These are phyloP conservation scores for Daldinia bambusicola DNA, from an alignment of 495 filamentous ascomycete species.

Conservation along the genomic window DNA sequence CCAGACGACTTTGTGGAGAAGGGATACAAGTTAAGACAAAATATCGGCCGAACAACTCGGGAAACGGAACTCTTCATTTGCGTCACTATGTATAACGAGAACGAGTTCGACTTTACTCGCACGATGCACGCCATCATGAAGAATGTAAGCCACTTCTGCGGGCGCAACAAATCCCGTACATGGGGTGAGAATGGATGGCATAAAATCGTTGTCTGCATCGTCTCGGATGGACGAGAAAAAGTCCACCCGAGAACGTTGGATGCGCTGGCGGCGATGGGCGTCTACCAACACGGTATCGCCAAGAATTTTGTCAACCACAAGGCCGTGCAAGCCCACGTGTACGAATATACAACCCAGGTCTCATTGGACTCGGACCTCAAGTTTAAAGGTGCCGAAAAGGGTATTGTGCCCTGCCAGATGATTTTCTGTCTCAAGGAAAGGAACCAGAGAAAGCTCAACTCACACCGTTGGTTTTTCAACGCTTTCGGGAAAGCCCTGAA, in stretches of 20 bases:
- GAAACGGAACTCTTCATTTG: constrained; percentile 99
- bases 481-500: constrained; percentile 93
- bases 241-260: constrained; percentile 94
- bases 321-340: constrained; percentile 88
- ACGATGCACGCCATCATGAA: constrained; percentile 99
- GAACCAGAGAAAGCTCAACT: constrained; percentile 98
- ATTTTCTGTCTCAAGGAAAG: constrained; percentile 99
- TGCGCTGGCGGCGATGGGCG: constrained; percentile 95
- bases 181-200: constrained; percentile 99
- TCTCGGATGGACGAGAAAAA: constrained; percentile 92
- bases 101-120: constrained; percentile 93
- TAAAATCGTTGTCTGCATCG: constrained; percentile 98
- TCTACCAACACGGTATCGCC: constrained; percentile 99
- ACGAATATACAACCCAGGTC: constrained; percentile 99
- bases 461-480: constrained; percentile 99
- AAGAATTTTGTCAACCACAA: constrained; percentile 97
- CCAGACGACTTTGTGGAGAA: constrained; percentile 90
- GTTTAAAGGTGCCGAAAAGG: constrained; percentile 99
- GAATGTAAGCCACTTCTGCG: constrained; percentile 96
- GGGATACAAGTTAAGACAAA: constrained; percentile 96
- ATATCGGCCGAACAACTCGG: constrained; percentile 82
- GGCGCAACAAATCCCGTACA: constrained; percentile 86
- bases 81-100: constrained; percentile 99
- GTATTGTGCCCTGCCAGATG: constrained; percentile 98
- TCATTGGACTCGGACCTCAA: constrained; percentile 94